These are phyloP conservation scores for Coemansia pectinata DNA, from an alignment of 192 early-diverging fungal genomes.

Conservation along the genomic window DNA sequence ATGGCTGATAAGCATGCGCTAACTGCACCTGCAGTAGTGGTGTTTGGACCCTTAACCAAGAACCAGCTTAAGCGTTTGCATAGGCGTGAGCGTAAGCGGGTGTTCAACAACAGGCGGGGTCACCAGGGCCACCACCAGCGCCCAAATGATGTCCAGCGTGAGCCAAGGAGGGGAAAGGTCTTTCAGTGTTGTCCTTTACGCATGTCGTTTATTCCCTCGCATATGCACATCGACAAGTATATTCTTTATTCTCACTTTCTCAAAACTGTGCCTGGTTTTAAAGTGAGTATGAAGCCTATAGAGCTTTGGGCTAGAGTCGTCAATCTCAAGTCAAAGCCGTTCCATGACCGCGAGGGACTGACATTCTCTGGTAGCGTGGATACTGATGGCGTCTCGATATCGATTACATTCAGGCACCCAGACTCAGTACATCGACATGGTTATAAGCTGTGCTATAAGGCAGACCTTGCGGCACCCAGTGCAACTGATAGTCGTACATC, in stretches of 20 bases:
- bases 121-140: background rate
- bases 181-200: background rate
- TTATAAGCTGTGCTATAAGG: too few species aligned
- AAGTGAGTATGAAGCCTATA: too few species aligned
- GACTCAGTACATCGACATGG: background rate
- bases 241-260: background rate
- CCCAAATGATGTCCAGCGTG: too few species aligned
- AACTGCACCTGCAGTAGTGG: too few species aligned
- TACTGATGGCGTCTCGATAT: background rate
- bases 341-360: background rate
- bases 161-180: background rate
- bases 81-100: too few species aligned
- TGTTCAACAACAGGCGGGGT: background rate
- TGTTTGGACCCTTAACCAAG: too few species aligned
- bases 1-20: too few species aligned
- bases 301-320: too few species aligned
- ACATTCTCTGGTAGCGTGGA: background rate
- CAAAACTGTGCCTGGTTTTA: too few species aligned
- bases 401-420: background rate
- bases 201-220: background rate
- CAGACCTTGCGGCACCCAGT: too few species aligned
- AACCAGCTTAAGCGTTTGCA: too few species aligned
- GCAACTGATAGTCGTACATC: too few species aligned
- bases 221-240: background rate
- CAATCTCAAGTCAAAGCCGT: background rate